Conservation (phyloP, 805 yeast genomes). For the Tetrapisispora nanseiensis region DNA sequence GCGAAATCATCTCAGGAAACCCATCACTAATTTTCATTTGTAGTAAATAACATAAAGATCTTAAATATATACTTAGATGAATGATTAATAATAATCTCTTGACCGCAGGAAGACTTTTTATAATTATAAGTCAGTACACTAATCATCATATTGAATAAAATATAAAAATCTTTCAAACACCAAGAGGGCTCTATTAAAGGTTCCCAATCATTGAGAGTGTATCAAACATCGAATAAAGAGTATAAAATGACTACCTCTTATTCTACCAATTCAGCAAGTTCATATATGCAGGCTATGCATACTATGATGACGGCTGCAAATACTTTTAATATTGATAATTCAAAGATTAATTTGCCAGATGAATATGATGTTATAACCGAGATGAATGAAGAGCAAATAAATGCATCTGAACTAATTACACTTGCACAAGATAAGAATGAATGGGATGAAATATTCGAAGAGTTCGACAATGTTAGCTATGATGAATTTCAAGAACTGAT, state of each 20-base stretch:
- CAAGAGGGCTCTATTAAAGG: too few species aligned
- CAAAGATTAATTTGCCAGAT: slow-evolving; percentile 10
- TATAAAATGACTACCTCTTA: slow-evolving; percentile 38
- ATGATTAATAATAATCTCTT: too few species aligned
- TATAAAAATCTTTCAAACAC: too few species aligned
- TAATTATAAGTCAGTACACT: too few species aligned
- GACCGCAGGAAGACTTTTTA: too few species aligned
- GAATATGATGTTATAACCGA: slow-evolving; percentile 25
- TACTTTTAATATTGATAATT: slow-evolving; percentile 18
- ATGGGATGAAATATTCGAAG: slow-evolving; percentile 32
- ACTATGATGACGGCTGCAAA: slow-evolving; percentile 47
- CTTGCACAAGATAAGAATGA: slow-evolving; percentile 33
- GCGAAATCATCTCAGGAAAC: too few species aligned
- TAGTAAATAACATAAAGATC: too few species aligned
- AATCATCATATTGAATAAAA: too few species aligned
- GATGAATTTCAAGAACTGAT: slow-evolving; percentile 15
- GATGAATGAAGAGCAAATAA: slow-evolving; percentile 22
- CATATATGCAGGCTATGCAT: slow-evolving; percentile 72
- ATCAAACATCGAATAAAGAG: too few species aligned
- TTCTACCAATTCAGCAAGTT: slow-evolving; percentile 55
- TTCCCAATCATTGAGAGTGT: too few species aligned
- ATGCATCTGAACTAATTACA: slow-evolving; percentile 23
- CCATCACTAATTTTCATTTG: too few species aligned
- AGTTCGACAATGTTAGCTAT: slow-evolving; percentile 26
- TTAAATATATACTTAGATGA: too few species aligned